A percentile compares a stretch with the other conserved stretches of the same genome.
These are phyloP conservation scores for Omphalea diandra DNA, from an alignment of 441 rosid genomes.

Conservation along the genomic window DNA sequence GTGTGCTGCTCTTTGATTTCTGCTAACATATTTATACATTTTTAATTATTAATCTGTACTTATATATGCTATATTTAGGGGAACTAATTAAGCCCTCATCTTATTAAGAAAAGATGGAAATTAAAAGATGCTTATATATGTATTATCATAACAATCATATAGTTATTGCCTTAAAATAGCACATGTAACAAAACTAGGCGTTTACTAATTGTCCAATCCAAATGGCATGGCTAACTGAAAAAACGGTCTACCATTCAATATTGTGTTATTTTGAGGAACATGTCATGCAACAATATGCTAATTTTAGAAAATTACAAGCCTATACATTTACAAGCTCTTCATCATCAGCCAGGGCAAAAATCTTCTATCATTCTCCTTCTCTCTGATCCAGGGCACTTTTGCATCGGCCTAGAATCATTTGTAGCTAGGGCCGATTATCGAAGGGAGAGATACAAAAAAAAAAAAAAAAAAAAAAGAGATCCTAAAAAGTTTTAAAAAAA, in stretches of 20 bases:
- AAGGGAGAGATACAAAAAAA: constrained; percentile 37
- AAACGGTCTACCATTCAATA: constrained; percentile 9
- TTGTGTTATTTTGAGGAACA: too few species aligned
- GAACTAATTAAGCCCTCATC: neutral
- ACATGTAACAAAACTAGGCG: neutral
- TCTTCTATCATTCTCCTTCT: constrained; percentile 11
- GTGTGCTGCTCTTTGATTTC: too few species aligned
- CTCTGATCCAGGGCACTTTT: constrained; percentile 15
- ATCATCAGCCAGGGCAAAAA: neutral
- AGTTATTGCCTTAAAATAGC: neutral
- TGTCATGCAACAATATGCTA: neutral
- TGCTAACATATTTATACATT: too few species aligned
- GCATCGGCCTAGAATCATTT: constrained; percentile 15
- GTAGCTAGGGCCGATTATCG: constrained; percentile 20
- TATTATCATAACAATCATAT: neutral
- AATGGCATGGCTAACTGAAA: neutral
- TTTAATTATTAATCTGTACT: too few species aligned
- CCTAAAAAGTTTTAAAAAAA: constrained; percentile 8
- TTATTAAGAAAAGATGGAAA: too few species aligned
- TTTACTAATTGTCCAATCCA: neutral
- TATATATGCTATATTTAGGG: neutral
- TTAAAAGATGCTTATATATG: too few species aligned
- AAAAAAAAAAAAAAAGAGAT: neutral
- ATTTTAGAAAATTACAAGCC: neutral
- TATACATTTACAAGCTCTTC: constrained; percentile 2